Evolutionary conservation across 2,329 filamentous ascomycete genomes (phyloP).

Genomic region (Cordyceps fumosorosea): DNA sequence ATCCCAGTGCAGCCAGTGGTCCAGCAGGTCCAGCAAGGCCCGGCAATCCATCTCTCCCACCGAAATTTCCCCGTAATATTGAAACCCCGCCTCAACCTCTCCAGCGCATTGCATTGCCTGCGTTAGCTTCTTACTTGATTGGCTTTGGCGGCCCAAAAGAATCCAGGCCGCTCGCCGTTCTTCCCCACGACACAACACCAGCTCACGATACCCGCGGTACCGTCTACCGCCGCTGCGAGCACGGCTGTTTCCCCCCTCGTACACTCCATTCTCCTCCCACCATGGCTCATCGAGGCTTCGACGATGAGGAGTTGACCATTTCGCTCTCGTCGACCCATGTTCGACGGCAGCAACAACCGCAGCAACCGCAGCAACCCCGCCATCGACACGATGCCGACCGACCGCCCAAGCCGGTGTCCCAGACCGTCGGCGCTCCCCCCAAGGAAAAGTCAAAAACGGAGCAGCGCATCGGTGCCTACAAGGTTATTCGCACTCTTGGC

Average conservation of each 20-base stretch:
- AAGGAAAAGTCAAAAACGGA: constrained; percentile 54
- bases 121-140: neutral
- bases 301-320: constrained; percentile 79
- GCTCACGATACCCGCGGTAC: neutral
- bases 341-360: constrained; percentile 39
- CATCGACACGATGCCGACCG: constrained; percentile 18
- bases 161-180: neutral
- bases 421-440: constrained; percentile 24
- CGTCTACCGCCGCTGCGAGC: neutral
- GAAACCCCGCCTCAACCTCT: constrained; percentile 10
- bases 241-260: neutral
- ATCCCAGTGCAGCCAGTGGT: constrained; percentile 1
- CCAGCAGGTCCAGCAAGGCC: neutral
- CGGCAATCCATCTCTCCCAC: neutral
- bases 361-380: constrained; percentile 17
- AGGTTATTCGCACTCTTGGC: constrained; percentile 80
- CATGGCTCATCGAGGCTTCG: constrained; percentile 55
- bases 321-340: constrained; percentile 61
- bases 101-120: neutral
- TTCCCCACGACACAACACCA: constrained; percentile 1
- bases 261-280: constrained; percentile 11
- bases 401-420: constrained; percentile 20
- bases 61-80: neutral
- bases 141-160: constrained; percentile 4
- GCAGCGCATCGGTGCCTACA: constrained; percentile 87